These are phyloP conservation scores for Xylogone sp. DNA, from an alignment of 2,329 filamentous ascomycete genomes.

Conservation along the genomic window DNA sequence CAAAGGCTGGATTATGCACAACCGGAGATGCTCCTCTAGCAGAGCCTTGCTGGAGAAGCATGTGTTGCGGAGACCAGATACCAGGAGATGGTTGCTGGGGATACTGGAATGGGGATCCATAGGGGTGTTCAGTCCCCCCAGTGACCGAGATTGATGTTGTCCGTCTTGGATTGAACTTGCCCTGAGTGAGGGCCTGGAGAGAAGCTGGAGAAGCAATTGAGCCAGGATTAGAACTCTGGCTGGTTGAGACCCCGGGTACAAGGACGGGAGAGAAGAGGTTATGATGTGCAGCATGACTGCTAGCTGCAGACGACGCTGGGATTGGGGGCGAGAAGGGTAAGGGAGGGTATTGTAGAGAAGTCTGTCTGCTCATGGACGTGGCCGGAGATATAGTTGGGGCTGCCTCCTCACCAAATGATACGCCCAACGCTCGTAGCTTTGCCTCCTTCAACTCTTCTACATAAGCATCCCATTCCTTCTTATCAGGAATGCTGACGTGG, in stretches of 20 bases:
- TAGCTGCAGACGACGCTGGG: conserved; percentile 73
- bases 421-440: conserved; percentile 87
- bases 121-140: conserved; percentile 41
- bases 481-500: conserved; percentile 60
- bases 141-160: conserved; percentile 63
- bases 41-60: conserved; percentile 47
- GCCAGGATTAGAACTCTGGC: conserved; percentile 59
- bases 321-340: conserved; percentile 81
- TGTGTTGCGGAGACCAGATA: conserved; percentile 54
- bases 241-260: conserved; percentile 54
- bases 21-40: conserved; percentile 63
- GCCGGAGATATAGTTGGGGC: conserved; percentile 63
- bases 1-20: conserved; percentile 51
- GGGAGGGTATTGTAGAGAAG: conserved; percentile 70
- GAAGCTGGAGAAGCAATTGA: conserved; percentile 71
- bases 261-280: conserved; percentile 51
- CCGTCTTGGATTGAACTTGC: conserved; percentile 65
- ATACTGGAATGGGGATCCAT: conserved; percentile 65
- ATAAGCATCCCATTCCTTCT: conserved; percentile 68
- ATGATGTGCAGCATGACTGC: conserved; percentile 56
- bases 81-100: conserved; percentile 58
- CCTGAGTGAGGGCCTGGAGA: conserved; percentile 53
- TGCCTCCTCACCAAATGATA: conserved; percentile 70
- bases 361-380: conserved; percentile 61
- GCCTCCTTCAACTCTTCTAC: conserved; percentile 82